phyloP scores from a whole-genome alignment of 202 grass and related monocot genomes.

The Bolboschoenoplectus hybrid region DNA sequence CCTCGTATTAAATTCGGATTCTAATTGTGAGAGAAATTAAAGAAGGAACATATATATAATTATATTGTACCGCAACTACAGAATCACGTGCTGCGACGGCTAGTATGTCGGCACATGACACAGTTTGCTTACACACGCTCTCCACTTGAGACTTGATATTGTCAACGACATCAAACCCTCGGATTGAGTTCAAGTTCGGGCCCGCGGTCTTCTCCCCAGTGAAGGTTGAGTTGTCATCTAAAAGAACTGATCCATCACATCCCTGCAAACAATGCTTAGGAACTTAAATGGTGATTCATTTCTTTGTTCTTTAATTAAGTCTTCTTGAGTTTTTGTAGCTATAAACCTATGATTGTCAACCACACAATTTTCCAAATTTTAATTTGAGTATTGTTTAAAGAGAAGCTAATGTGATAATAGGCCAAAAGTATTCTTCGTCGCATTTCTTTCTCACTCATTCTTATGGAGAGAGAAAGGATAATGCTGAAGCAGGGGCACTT shows the following conservation, averaged over 20 bases:
- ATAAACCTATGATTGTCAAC: background rate
- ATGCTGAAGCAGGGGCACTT: background rate
- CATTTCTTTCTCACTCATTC: background rate
- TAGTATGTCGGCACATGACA: slow-evolving; percentile 44
- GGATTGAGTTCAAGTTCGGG: slow-evolving; percentile 49
- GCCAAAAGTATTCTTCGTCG: background rate
- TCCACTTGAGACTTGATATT: slow-evolving; percentile 58
- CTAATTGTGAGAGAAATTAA: background rate
- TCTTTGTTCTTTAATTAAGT: background rate
- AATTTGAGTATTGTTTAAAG: slow-evolving; percentile 1
- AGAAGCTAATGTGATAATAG: background rate
- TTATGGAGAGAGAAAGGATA: background rate
- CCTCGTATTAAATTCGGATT: background rate
- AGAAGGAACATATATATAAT: background rate
- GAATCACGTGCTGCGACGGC: slow-evolving; percentile 55
- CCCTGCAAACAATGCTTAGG: slow-evolving; percentile 37
- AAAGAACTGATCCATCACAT: slow-evolving; percentile 63
- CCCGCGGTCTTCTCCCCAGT: slow-evolving; percentile 46
- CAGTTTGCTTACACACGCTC: slow-evolving; percentile 50
- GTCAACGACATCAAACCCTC: slow-evolving; percentile 57
- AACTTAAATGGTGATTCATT: background rate
- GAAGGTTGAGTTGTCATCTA: slow-evolving; percentile 55
- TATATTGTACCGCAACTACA: slow-evolving; percentile 51
- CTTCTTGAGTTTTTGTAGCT: background rate
- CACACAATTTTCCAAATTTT: background rate